Evolutionary conservation across 2,329 filamentous ascomycete species (phyloP), one percentile per base, ranked within the genome.

Genomic region (Elsinoe perseae): DNA sequence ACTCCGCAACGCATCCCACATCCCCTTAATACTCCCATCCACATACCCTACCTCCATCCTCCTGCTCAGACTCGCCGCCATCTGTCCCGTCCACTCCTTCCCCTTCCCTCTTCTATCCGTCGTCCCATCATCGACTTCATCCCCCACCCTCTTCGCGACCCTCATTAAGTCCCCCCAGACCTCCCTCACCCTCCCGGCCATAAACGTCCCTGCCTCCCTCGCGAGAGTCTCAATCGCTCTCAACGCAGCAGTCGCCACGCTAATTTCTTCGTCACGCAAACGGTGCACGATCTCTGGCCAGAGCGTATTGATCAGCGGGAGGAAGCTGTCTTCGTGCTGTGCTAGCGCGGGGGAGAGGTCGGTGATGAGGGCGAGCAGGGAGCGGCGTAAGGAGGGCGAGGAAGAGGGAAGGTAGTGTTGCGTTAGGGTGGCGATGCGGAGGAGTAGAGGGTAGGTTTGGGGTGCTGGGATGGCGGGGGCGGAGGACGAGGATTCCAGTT

Each of bases 391-490:
- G 9, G 82, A 80, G 0, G 91, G 83, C 0, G 89, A 91, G 0
- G 88, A 84, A 0, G 89, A 91, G 4, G 92, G 90, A 9, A 98
- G 80, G 69, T 96, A 93, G 67, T 95, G 85, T 65, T 95, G 91
- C 4, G 90, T 92, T 1, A 95, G 82, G 50, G 81, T 81, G 21
- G 90, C 83, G 57, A 98, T 93, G 57, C 85, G 85, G 30, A 89
- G 78, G 2, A 97, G 80, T 9, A 96, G 79, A n/a, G 77, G 77
- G 69, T 95, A 95, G 0, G 87, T 88, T 44, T 86, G 87, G 32
- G 80, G 72, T 0, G 84, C 84, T n/a, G 84, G 82, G 18, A 80
- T 76, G 57, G 81, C 78, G 27, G 67, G 23, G 7, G 46, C 14
- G 46, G 46, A 20, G 14, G 42, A 21, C 2, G 16, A 9, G 23